phyloP scores from a whole-genome alignment of 1,139 yeast species.

The Blastobotrys elegans region DNA sequence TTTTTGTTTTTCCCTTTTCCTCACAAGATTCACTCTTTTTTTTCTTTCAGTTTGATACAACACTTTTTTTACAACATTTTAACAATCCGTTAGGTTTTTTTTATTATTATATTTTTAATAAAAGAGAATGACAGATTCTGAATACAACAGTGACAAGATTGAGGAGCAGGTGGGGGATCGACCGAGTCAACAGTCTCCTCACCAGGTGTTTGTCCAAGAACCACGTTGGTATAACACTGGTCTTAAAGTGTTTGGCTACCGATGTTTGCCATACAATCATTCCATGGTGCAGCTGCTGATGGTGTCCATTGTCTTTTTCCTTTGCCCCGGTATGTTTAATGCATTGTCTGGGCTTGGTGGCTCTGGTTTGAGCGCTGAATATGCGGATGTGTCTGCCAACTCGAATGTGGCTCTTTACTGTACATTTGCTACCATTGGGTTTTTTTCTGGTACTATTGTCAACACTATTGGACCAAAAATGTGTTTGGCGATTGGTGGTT shows the following conservation, averaged over 20 bases:
- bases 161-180: neutral
- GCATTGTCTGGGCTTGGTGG: slow-evolving; percentile 53
- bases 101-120: too few relatives aligned
- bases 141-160: neutral
- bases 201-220: slow-evolving; percentile 11
- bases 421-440: slow-evolving; percentile 49
- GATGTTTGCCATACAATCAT: slow-evolving; percentile 22
- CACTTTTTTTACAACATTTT: neutral
- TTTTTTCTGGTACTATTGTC: slow-evolving; percentile 56
- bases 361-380: slow-evolving; percentile 34
- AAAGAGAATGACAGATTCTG: neutral
- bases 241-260: slow-evolving; percentile 16
- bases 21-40: neutral
- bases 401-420: slow-evolving; percentile 52
- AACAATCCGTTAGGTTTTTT: too few relatives aligned
- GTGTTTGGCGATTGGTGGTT: slow-evolving; percentile 50
- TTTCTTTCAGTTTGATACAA: neutral
- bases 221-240: slow-evolving; percentile 23
- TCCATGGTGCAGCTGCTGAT: slow-evolving; percentile 27
- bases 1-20: neutral
- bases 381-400: slow-evolving; percentile 41
- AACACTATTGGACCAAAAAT: slow-evolving; percentile 48
- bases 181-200: neutral
- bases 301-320: slow-evolving; percentile 31
- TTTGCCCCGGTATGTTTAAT: slow-evolving; percentile 48